Evolutionary conservation across 1,139 yeast genomes (phyloP).

Genomic region (Hyphopichia fennica): DNA sequence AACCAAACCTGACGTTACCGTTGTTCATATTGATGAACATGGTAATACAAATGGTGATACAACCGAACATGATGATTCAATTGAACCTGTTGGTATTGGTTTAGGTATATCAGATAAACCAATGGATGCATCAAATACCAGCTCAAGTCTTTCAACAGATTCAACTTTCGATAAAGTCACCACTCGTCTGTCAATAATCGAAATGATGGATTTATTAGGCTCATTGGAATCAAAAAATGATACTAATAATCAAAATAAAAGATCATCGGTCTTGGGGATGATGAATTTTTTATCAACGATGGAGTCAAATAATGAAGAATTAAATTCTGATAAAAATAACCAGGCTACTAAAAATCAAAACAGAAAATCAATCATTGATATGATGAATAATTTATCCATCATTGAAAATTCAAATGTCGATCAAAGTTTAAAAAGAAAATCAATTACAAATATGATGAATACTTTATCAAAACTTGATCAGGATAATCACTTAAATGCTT

Average conservation of each 20-base stretch:
- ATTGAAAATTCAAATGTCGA: conserved; percentile 3
- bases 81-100: neutral
- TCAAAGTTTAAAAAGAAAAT: conserved; percentile 15
- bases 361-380: conserved; percentile 23
- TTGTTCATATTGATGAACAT: no score
- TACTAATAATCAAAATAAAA: conserved; percentile 9
- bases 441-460: conserved; percentile 27
- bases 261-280: conserved; percentile 15
- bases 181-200: conserved; percentile 15
- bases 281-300: conserved; percentile 18
- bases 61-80: neutral
- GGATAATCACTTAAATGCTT: neutral
- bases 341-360: conserved; percentile 12
- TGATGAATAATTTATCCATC: conserved; percentile 17
- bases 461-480: conserved; percentile 18
- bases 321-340: conserved; percentile 8
- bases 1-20: neutral
- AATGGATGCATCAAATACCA: neutral
- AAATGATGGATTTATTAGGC: conserved; percentile 19
- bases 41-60: no score
- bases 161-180: conserved; percentile 1
- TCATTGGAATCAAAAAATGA: conserved; percentile 10
- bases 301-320: conserved; percentile 11
- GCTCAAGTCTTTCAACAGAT: neutral
- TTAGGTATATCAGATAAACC: conserved; percentile 1